Evolutionary conservation across 1,284 basidiomycete species (phyloP), one percentile per base, ranked within the genome.

Genomic region (Crucibulum parvulum): DNA sequence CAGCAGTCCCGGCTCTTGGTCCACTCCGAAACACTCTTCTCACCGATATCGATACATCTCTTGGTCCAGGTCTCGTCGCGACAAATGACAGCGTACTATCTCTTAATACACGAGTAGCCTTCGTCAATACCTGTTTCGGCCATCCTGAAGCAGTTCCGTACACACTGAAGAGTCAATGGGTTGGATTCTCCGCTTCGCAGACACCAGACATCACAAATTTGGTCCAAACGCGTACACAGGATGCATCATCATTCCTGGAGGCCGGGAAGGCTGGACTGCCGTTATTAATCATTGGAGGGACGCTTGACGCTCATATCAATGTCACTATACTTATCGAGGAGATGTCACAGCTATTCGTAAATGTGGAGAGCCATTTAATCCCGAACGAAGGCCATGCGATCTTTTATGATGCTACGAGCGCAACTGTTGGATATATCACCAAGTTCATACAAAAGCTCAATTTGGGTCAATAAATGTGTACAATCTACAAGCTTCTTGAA

Each of bases 331-430:
- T 59, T 15, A 57, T 31, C 2, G 24, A 31, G 24, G 24, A 31
- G 2, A 31, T 31, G 24, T 62, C 64, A 37, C 54, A 56, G 2
- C 39, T 50, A 16, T 59, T 66, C 24, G 57, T 63, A 41, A 64
- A 64, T 38, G 59, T 71, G 7, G 62, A 71, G 47, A 60, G 55
- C 16, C 69, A 68, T 53, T 58, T 69, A 6, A 56, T 66, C 37
- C 58, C 63, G 3, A 66, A 66, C 51, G 65, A 65, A 31, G 65
- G 66, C 6, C 65, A 69, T 13, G 24, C 24, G 4, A 4, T 31
- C 24, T 31, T 31, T 31, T 4, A 4, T 2, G 24, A 54, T 48
- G 18, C 9, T 9, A 48, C 46, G 9, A 10, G 18, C 11, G 18
- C 46, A 10, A 18, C 18, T 10, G 18, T 48, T 48, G 8, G 24